Evolutionary conservation across 1,284 basidiomycete genomes (phyloP).

Genomic region (Pulchroboletus neoregius): DNA sequence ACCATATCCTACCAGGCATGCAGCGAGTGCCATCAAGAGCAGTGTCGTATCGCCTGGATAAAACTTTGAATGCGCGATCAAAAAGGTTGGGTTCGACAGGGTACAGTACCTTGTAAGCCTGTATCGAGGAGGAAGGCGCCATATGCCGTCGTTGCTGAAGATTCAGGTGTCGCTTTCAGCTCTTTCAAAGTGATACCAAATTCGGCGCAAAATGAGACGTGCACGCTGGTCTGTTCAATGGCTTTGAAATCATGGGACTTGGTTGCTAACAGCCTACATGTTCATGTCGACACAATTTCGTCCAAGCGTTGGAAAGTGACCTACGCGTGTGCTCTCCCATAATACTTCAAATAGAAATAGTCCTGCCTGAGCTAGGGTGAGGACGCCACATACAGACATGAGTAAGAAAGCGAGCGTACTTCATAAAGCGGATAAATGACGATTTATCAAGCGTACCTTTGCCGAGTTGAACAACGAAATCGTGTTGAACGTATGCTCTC

Average conservation of each 20-base stretch:
- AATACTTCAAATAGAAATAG: constrained; percentile 75
- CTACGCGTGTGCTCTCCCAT: constrained; percentile 69
- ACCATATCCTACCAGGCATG: constrained; percentile 92
- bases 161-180: constrained; percentile 61
- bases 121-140: constrained; percentile 82
- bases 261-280: constrained; percentile 64
- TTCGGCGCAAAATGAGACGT: constrained; percentile 63
- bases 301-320: constrained; percentile 15
- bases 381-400: neutral
- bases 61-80: neutral
- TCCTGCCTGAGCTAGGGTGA: constrained; percentile 53
- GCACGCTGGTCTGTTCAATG: constrained; percentile 75
- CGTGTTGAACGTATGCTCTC: constrained; percentile 79
- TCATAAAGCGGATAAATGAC: constrained; percentile 84
- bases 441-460: constrained; percentile 62
- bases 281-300: neutral
- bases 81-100: too few relatives aligned
- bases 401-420: constrained; percentile 39
- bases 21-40: constrained; percentile 76
- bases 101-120: constrained; percentile 49
- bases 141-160: constrained; percentile 74
- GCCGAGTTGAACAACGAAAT: constrained; percentile 76
- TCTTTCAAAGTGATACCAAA: constrained; percentile 66
- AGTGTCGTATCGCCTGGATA: constrained; percentile 64
- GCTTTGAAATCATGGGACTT: constrained; percentile 67